Conservation (phyloP, 2,329 filamentous ascomycete genomes). For the Colletotrichum aenigma region DNA sequence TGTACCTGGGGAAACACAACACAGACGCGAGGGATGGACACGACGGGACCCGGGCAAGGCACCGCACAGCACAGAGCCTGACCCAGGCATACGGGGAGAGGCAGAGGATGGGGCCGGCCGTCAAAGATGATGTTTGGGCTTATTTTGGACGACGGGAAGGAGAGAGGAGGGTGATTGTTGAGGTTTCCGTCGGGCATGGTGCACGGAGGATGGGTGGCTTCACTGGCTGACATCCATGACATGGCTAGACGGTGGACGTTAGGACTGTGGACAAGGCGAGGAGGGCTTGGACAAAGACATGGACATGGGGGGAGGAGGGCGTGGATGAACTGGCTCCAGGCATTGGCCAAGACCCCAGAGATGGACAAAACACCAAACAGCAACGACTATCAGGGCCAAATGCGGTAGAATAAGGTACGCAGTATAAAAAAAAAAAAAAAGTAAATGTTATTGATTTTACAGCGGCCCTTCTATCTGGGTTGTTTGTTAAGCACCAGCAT, state of each 20-base stretch:
- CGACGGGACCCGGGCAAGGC: not conserved
- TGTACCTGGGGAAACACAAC: not conserved
- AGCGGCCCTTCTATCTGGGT: not conserved
- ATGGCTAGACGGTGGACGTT: not conserved
- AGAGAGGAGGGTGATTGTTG: constrained; percentile 1
- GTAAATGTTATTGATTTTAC: not conserved
- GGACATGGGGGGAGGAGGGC: not conserved
- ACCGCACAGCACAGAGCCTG: not conserved
- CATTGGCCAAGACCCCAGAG: not conserved
- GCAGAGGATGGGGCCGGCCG: constrained; percentile 5
- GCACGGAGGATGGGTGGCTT: not conserved
- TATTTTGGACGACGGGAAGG: constrained; percentile 12
- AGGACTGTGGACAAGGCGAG: not conserved
- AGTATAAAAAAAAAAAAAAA: not conserved
- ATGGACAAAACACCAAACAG: not conserved
- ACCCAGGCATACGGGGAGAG: constrained; percentile 10
- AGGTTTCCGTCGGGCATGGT: not conserved
- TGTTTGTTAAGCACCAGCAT: not conserved
- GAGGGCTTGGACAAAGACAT: not conserved
- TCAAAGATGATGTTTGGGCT: constrained; percentile 6
- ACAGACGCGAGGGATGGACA: not conserved
- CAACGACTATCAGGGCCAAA: not conserved
- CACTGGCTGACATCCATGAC: not conserved
- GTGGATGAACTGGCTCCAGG: not conserved
- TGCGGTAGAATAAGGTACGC: not conserved